Evolutionary conservation across 1,139 yeast genomes (phyloP).

Genomic region (Lodderomyces parapsilosis): DNA sequence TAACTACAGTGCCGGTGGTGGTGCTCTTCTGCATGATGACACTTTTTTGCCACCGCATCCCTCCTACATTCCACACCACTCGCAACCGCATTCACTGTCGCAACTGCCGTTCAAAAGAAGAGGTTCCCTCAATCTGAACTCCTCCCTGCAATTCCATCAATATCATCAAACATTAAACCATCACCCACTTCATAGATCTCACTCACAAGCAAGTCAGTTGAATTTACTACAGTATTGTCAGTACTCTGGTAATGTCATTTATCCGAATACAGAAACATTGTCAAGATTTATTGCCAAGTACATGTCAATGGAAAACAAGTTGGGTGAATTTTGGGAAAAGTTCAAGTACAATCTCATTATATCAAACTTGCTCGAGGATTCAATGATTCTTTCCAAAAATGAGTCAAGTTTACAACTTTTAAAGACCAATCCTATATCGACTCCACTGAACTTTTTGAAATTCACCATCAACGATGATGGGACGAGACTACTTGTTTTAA

Average conservation of each 20-base stretch:
- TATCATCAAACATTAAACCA: not conserved
- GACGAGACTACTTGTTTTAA: conserved; percentile 17
- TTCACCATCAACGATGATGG: conserved; percentile 16
- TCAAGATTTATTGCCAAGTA: conserved; percentile 29
- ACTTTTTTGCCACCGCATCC: conserved; percentile 3
- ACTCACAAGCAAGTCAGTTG: not conserved
- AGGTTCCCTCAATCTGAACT: conserved; percentile 2
- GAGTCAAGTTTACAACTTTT: conserved; percentile 28
- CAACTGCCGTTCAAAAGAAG: conserved; percentile 3
- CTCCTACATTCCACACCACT: not conserved
- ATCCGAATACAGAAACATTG: conserved; percentile 24
- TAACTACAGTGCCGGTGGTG: not conserved
- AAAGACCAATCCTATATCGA: not conserved
- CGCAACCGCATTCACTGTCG: not conserved
- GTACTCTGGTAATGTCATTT: conserved; percentile 6
- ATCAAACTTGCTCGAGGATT: conserved; percentile 42
- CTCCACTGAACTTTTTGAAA: conserved; percentile 2
- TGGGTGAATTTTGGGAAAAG: conserved; percentile 37
- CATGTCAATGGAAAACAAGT: conserved; percentile 20
- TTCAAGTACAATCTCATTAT: conserved; percentile 42
- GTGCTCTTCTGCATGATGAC: not conserved
- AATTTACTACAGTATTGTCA: conserved; percentile 9
- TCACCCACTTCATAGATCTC: conserved; percentile 3
- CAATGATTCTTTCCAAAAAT: conserved; percentile 45
- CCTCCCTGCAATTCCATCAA: conserved; percentile 4